A percentile compares a stretch with the other conserved stretches of the same genome.
These are phyloP conservation scores for Aspergillus sclerotioniger DNA, from an alignment of 495 filamentous ascomycete genomes.

Conservation along the genomic window DNA sequence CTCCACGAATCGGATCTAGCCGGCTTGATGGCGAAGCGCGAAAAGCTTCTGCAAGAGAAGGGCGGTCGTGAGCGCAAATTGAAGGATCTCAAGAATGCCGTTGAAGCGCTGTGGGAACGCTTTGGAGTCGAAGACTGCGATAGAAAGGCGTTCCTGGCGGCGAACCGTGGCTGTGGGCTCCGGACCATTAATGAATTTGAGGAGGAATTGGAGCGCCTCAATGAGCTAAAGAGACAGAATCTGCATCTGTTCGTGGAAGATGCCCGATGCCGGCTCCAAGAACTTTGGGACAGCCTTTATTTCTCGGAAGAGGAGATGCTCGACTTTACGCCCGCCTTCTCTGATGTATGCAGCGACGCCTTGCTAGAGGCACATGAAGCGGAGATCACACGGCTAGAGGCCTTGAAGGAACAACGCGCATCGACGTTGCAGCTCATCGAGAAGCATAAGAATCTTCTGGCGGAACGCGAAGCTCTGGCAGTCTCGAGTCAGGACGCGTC, in stretches of 20 bases:
- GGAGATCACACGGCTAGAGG: constrained; percentile 79
- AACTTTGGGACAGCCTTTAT: constrained; percentile 91
- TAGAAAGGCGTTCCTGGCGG: constrained; percentile 73
- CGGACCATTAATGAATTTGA: constrained; percentile 91
- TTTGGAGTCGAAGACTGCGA: constrained; percentile 79
- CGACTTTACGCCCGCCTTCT: constrained; percentile 93
- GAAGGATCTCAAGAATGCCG: constrained; percentile 67
- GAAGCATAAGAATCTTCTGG: constrained; percentile 76
- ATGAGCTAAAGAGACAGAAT: constrained; percentile 92
- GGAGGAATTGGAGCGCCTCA: constrained; percentile 79
- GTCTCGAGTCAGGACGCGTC: constrained; percentile 91
- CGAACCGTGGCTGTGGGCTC: constrained; percentile 75
- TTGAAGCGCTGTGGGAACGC: constrained; percentile 85
- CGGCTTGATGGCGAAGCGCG: constrained; percentile 66
- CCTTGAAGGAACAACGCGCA: constrained; percentile 80
- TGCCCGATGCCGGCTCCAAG: constrained; percentile 82
- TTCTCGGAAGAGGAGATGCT: constrained; percentile 98
- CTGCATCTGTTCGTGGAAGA: constrained; percentile 94
- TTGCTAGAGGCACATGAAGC: constrained; percentile 85
- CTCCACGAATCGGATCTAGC: constrained; percentile 82
- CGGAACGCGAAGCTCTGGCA: constrained; percentile 84
- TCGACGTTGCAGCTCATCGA: constrained; percentile 81
- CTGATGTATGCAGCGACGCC: constrained; percentile 77
- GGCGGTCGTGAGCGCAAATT: constrained; percentile 77
- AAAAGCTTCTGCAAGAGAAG: constrained; percentile 93